These are phyloP conservation scores for Melanomma pulvis-pyrius DNA, from an alignment of 495 filamentous ascomycete species.

Conservation along the genomic window DNA sequence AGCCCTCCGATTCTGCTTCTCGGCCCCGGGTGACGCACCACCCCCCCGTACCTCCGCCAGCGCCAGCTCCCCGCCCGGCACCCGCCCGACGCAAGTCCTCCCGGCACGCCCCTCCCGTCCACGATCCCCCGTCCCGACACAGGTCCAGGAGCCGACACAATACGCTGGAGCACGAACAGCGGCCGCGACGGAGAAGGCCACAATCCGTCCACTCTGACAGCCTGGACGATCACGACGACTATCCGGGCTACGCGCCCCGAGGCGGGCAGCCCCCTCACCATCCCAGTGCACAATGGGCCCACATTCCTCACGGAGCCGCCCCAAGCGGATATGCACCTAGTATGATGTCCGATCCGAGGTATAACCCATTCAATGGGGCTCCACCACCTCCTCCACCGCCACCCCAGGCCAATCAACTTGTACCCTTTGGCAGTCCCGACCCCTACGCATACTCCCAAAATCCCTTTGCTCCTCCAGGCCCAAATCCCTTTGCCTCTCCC, in stretches of 20 bases:
- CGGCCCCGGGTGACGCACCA: slow-evolving; percentile 36
- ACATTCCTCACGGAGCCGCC: slow-evolving; percentile 31
- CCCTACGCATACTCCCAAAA: slow-evolving; percentile 42
- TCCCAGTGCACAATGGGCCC: slow-evolving; percentile 34
- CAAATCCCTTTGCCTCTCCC: slow-evolving; percentile 43
- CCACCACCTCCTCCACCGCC: slow-evolving; percentile 16
- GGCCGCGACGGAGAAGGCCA: slow-evolving; percentile 29
- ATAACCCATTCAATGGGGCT: slow-evolving; percentile 31
- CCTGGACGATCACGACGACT: slow-evolving; percentile 47
- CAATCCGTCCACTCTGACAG: slow-evolving; percentile 40
- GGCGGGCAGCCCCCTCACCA: slow-evolving; percentile 36
- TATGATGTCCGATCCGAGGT: slow-evolving; percentile 30
- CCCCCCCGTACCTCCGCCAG: slow-evolving; percentile 22
- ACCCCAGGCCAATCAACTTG: slow-evolving; percentile 28
- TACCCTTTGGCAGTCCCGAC: slow-evolving; percentile 41
- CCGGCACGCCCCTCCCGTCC: slow-evolving; percentile 28
- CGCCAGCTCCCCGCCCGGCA: slow-evolving; percentile 38
- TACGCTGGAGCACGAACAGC: slow-evolving; percentile 30
- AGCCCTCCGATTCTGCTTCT: slow-evolving; percentile 48
- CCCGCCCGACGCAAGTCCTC: slow-evolving; percentile 40
- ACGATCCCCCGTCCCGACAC: slow-evolving; percentile 30
- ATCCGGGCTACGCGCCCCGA: slow-evolving; percentile 39
- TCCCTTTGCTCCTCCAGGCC: slow-evolving; percentile 39
- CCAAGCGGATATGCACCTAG: slow-evolving; percentile 44
- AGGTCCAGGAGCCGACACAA: slow-evolving; percentile 33